Conservation (phyloP, 169 alveolate genomes). For the Cryptosporidium tyzzeri region DNA sequence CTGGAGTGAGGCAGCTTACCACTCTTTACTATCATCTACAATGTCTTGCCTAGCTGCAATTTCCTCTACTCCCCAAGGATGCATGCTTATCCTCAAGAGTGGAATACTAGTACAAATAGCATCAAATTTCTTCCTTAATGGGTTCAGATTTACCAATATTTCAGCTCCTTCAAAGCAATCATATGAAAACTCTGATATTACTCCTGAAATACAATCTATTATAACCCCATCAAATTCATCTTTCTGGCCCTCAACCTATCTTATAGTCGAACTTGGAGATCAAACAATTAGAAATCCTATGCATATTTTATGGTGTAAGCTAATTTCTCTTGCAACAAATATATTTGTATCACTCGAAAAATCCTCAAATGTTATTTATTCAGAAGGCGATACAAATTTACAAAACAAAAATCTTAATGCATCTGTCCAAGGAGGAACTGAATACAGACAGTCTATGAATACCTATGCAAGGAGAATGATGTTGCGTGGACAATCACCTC, state of each 20-base stretch:
- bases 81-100: conserved; percentile 43
- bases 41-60: conserved; percentile 29
- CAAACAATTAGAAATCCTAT: conserved; percentile 51
- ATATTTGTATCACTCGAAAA: conserved; percentile 12
- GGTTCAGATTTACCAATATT: neutral
- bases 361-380: neutral
- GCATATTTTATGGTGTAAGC: conserved; percentile 63
- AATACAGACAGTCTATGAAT: neutral
- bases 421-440: conserved; percentile 14
- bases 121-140: conserved; percentile 21
- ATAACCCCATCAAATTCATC: neutral
- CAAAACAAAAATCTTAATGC: neutral
- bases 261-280: conserved; percentile 18
- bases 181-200: neutral
- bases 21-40: conserved; percentile 6
- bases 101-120: conserved; percentile 37
- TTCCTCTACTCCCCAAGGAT: conserved; percentile 56
- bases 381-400: neutral
- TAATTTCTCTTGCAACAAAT: conserved; percentile 33
- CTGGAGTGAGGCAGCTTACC: conserved; percentile 56
- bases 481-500: neutral
- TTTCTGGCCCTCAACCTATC: conserved; percentile 54
- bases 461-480: neutral
- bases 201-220: neutral
- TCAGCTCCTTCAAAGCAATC: neutral